Base-by-base conservation (phyloP, 495 filamentous ascomycete genomes). In the Xylaria telfairii region DNA sequence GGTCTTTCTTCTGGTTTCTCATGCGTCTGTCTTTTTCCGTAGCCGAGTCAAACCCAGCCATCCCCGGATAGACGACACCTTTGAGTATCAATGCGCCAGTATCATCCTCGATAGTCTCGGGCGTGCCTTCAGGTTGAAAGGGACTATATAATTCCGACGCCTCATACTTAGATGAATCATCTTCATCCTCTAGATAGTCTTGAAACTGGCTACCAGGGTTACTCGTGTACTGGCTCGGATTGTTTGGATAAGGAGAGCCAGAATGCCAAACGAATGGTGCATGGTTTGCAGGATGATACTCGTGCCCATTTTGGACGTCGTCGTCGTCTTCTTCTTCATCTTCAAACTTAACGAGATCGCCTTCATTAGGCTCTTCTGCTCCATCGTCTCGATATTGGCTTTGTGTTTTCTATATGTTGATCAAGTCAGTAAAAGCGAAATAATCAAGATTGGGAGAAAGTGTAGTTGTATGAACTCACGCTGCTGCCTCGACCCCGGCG, bases 1-100 rank as follows among this genome's bases (percentile, higher is more conserved):
- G 85, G 67, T 92, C 90, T 75, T 97, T 97, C 71, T 92, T 92
- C 79, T 97, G 94, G 75, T 97, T 97, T 49, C 94, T 88, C 81
- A 88, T 92, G 46, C 92, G 88, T 75, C 90, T 90, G 84, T 92
- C 91, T 59, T 91, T 87, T 65, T 89, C 84, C 1, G 89, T 93
- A 9, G 94, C 94, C 13, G 93, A 91, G 76, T 97, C 94, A 74
- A 96, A 97, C 24, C 95, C 80, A 65, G 90, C 89, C 94, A 97
- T 97, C 10, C 94, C 94, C 4, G 92, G 92, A 85, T 89, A 96
- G 57, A 87, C 77, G 9, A 92, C 80, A 0, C 94, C 94, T 78
- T 97, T 97, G 69, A 97, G 82, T 75, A 83, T 84, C 62, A 78
- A 79, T 65, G 72, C 63, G 32, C 83, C 80, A 44, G 76, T 79